Evolutionary conservation across 2,329 filamentous ascomycete species (phyloP).

Genomic region (Zymoseptoria tritici): DNA sequence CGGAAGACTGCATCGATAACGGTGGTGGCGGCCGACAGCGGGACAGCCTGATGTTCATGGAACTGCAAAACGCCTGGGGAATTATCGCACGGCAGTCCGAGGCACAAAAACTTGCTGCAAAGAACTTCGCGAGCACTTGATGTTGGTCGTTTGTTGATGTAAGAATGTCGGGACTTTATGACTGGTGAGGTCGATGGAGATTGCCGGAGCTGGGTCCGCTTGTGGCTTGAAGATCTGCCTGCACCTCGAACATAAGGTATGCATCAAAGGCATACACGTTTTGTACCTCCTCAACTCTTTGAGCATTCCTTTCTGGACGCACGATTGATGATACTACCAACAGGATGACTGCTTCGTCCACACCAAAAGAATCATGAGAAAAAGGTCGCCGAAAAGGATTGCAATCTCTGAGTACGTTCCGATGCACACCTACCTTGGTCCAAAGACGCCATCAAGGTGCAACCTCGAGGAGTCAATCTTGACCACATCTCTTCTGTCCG

Average conservation of each 20-base stretch:
- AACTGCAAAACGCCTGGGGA: conserved; percentile 1
- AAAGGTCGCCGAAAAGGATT: too few species aligned
- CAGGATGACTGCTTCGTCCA: too few species aligned
- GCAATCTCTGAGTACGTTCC: neutral
- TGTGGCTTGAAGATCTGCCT: neutral
- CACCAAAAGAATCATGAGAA: too few species aligned
- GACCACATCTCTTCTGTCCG: neutral
- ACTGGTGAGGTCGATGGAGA: neutral
- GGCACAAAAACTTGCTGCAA: neutral
- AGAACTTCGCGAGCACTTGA: neutral
- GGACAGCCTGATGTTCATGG: neutral
- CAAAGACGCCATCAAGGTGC: neutral
- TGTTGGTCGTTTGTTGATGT: neutral
- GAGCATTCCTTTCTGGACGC: neutral
- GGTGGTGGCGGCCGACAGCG: neutral
- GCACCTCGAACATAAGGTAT: neutral
- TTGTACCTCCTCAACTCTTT: too few species aligned
- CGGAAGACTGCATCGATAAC: neutral
- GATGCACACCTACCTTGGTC: neutral
- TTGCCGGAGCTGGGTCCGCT: neutral
- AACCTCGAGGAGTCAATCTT: neutral
- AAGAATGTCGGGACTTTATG: neutral
- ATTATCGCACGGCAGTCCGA: neutral
- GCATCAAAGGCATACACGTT: neutral
- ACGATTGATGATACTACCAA: neutral